These are phyloP conservation scores for Primulina huaijiensis DNA, from an alignment of 257 asterid genomes.

Conservation along the genomic window DNA sequence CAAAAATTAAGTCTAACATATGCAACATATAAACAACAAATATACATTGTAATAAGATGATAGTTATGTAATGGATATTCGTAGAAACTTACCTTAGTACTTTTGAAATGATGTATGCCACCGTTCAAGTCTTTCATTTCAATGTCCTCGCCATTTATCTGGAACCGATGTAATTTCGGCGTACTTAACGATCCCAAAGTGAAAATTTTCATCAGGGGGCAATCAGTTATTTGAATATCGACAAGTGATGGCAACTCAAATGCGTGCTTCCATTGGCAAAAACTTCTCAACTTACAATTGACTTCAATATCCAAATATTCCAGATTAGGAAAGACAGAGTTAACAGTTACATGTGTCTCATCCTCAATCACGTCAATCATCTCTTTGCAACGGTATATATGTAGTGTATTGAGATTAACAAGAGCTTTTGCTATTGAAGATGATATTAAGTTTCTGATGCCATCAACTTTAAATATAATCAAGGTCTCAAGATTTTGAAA, in stretches of 20 bases:
- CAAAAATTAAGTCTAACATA: no score
- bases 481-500: conserved; percentile 12
- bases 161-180: not conserved
- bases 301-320: not conserved
- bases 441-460: conserved; percentile 19
- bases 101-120: not conserved
- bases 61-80: no score
- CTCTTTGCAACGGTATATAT: not conserved
- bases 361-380: conserved; percentile 19
- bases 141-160: not conserved
- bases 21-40: no score
- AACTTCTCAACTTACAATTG: conserved; percentile 1
- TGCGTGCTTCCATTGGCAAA: not conserved
- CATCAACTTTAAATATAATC: not conserved
- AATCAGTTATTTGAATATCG: rapidly evolving
- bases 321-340: conserved; percentile 2
- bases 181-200: not conserved
- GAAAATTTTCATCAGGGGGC: not conserved
- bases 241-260: conserved; percentile 6
- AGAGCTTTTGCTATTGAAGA: conserved; percentile 18
- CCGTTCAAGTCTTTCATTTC: not conserved
- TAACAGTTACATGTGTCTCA: not conserved
- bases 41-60: no score
- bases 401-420: conserved; percentile 12
- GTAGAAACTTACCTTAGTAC: not conserved